Evolutionary conservation across 176 grass and related monocot genomes (phyloP).

Genomic region (Panicum miliaceum): DNA sequence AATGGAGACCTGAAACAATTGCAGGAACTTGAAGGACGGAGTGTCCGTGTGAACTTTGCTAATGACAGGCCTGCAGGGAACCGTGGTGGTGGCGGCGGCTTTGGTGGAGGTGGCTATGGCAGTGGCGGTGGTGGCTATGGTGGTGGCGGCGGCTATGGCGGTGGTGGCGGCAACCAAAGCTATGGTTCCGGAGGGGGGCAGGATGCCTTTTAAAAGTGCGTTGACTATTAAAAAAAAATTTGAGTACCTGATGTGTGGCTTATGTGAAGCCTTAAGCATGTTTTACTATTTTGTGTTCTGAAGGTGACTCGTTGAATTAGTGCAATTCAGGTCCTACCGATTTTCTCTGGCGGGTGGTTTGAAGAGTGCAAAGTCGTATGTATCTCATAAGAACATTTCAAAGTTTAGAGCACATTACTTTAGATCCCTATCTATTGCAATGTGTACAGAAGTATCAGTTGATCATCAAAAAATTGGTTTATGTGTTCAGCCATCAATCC

Average conservation of each 20-base stretch:
- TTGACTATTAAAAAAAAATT: background rate
- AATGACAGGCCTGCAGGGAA: conserved; percentile 55
- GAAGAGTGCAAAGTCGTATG: background rate
- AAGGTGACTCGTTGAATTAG: background rate
- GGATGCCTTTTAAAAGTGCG: background rate
- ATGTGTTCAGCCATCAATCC: background rate
- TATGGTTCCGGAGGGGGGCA: conserved; percentile 12
- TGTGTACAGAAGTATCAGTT: background rate
- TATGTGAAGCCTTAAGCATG: conserved; percentile 31
- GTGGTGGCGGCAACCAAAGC: conserved; percentile 23
- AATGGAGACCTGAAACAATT: background rate
- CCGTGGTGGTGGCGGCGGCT: conserved; percentile 16
- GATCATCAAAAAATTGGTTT: background rate
- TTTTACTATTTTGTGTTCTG: background rate
- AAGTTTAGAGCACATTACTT: background rate
- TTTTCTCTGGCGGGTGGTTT: background rate
- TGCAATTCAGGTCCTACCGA: background rate
- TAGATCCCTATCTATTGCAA: background rate
- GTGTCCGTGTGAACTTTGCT: conserved; percentile 68
- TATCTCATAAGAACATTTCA: background rate
- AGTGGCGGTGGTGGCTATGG: background rate
- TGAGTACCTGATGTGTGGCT: conserved; percentile 18
- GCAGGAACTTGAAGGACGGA: conserved; percentile 71
- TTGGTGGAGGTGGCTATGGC: background rate
- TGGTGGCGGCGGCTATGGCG: background rate